Base-by-base conservation (phyloP, 1,284 basidiomycete genomes). In the Cutaneotrichosporon curvatum region DNA sequence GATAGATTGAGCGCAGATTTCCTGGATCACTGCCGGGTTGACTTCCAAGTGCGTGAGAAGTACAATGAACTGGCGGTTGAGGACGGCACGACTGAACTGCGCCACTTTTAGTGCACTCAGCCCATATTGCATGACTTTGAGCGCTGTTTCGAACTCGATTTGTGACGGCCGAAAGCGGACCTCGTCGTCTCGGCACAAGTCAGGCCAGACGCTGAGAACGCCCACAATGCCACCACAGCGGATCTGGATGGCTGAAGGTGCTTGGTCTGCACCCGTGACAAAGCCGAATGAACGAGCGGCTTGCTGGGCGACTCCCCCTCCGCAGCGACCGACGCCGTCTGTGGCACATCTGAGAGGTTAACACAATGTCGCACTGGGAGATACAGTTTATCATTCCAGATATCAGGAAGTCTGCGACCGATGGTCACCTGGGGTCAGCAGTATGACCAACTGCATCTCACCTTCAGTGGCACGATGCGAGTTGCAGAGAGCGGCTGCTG, bases 191-290 rank as follows among this genome's bases (percentile, higher is more conserved):
- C 25, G 38, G 9, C 39, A 48, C 18, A 58, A 25, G 12, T 51
- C 35, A 1, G 60, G 60, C 47, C 57, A 62, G 1, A 58, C 55
- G 11, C 49, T 35, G 4, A 64, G 47, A 8, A 64, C 52, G 6
- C 62, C 62, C 34, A 57, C 61, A 15, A 56, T 51, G 2, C 62
- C 62, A 1, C 60, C 60, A 34, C 58, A 54, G 18, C 56, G 53
- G 33, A 62, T 48, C 30, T 61, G 57, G 22, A 62, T 55, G 5
- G 60, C 62, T 2, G 60, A 64, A 2, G 57, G 60, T 6, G 15
- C 16, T 7, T 47, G 35, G 19, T 53, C 49, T 43, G 45, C 33
- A 11, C 45, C 47, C 15, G 11, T 16, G 14, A 12, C 25, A 12
- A 47, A 28, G 1, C 59, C 61, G 9, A 60, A 39, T 6, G 45